phyloP scores from a whole-genome alignment of 2,329 filamentous ascomycete genomes.

The Colletotrichum somersetense region DNA sequence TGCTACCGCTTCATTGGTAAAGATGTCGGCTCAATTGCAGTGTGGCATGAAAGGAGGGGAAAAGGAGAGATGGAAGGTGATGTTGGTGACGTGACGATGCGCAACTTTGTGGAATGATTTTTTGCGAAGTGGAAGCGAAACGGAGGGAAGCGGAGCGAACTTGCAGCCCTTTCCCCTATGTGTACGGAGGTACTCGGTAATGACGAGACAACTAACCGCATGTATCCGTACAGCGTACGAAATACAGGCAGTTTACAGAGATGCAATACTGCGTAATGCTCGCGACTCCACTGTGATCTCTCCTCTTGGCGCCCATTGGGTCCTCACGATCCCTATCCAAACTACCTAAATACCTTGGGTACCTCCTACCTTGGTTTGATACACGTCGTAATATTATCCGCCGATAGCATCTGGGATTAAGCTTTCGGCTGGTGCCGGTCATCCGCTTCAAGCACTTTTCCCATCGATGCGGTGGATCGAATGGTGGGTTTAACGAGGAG shows the following conservation, averaged over 20 bases:
- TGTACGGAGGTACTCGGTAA: background rate
- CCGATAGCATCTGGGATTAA: background rate
- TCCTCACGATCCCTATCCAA: no score
- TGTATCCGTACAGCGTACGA: no score
- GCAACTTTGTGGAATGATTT: background rate
- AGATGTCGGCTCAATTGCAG: background rate
- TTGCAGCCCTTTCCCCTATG: conserved; percentile 6
- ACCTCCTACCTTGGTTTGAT: no score
- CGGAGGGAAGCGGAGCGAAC: background rate
- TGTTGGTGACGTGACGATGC: background rate
- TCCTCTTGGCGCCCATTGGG: background rate
- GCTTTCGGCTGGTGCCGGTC: conserved; percentile 35
- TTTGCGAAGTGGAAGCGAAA: background rate
- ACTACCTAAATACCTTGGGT: no score
- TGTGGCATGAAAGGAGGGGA: background rate
- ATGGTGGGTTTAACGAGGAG: background rate
- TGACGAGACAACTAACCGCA: no score
- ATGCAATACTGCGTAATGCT: no score
- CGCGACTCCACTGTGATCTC: conserved; percentile 11
- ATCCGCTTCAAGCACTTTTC: conserved; percentile 24
- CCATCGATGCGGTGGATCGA: background rate
- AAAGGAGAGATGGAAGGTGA: background rate
- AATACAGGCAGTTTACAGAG: no score
- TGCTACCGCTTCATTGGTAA: background rate
- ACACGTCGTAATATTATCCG: no score